Evolutionary conservation across 1,284 basidiomycete genomes (phyloP), one percentile per base, ranked within the genome.

Genomic region (Mycosarcoma mackinlayi): DNA sequence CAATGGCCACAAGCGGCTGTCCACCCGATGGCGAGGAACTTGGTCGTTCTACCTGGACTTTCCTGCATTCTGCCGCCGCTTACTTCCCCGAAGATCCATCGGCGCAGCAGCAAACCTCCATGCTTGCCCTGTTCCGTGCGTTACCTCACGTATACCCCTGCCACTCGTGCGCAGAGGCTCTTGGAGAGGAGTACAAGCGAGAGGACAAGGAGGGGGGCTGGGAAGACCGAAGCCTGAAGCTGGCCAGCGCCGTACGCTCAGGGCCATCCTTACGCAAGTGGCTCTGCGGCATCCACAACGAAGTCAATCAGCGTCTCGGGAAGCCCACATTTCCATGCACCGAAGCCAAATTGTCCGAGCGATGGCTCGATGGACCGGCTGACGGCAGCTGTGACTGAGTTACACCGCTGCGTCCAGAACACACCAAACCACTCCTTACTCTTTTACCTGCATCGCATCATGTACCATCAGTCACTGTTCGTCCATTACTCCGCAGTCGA

Each of bases 251-350:
- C 21, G 70, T 61, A 35, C 45, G 30, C 16, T 71, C 49, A 47
- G 76, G 74, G 2, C 55, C 58, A 4, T 28, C 52, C 0, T 38
- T 80, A 44, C 62, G 76, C n/a, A 61, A 56, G 19, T 82, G 78
- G 74, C 60, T 81, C 5, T 82, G 80, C 28, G 73, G 71, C 3
- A 68, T 80, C 30, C 80, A 82, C 58, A 82, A 82, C 56, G 76
- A 76, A 42, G 78, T 81, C 41, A 82, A 82, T 33, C 67, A 63
- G 40, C 55, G 79, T 2, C 55, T 82, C 14, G 78, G 80, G 7
- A 82, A 82, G 63, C 69, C 70, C 1, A 18, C 37, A 16, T 81
- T 75, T 47, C 41, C 63, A 13, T 82, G 80, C 42, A 57, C 41
- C 3, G 77, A 81, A n/a, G 41, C 37, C 23, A 47, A 52, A 46